These are phyloP conservation scores for Coemansia sp. DNA, from an alignment of 192 early-diverging fungal species.

Conservation along the genomic window DNA sequence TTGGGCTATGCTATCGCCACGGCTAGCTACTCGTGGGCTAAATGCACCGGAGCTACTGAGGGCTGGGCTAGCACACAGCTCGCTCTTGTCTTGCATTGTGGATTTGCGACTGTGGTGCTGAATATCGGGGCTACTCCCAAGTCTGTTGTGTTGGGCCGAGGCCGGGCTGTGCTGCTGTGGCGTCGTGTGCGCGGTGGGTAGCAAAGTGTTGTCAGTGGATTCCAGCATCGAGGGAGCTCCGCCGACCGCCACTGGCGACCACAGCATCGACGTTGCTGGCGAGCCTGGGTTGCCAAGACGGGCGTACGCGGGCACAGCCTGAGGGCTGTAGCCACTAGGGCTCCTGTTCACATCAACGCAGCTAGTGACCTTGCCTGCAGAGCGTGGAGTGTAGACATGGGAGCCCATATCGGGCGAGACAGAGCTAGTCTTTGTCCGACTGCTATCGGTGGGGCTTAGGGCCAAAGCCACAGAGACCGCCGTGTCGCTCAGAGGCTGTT, in stretches of 20 bases:
- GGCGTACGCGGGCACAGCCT: background rate
- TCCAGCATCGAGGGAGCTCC: background rate
- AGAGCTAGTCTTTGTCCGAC: background rate
- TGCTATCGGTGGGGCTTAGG: background rate
- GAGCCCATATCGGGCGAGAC: background rate
- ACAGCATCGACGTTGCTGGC: background rate
- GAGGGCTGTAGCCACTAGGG: background rate
- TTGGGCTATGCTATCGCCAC: background rate
- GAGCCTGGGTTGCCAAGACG: background rate
- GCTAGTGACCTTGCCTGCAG: conserved; percentile 20
- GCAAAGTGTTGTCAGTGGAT: background rate
- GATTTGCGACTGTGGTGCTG: conserved; percentile 8
- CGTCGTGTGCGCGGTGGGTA: background rate
- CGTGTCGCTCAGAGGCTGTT: background rate
- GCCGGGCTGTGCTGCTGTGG: conserved; percentile 22
- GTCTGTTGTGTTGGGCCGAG: conserved; percentile 5
- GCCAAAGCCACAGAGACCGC: background rate
- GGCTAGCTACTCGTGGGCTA: background rate
- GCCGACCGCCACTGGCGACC: background rate
- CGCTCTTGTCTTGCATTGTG: background rate
- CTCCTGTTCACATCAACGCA: background rate
- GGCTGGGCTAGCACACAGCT: background rate
- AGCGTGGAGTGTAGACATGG: conserved; percentile 11
- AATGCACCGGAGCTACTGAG: background rate
- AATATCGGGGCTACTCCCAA: conserved; percentile 7